phyloP scores from a whole-genome alignment of 139 green algal species.

The Trebouxia sp. region DNA sequence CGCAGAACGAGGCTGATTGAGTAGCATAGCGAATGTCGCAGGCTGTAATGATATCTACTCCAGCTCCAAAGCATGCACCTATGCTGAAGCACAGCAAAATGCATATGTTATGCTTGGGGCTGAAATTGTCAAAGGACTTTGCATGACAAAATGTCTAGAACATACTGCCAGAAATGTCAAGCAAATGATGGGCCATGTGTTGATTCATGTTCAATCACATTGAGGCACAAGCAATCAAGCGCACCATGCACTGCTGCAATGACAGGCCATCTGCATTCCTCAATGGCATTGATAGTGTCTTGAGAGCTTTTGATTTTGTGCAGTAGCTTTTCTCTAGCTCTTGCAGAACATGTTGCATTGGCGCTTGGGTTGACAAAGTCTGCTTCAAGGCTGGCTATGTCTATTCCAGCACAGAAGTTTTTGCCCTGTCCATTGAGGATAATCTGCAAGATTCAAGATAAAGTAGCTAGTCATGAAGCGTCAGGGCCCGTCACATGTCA shows the following conservation, averaged over 20 bases:
- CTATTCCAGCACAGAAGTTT: slow-evolving; percentile 78
- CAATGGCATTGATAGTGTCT: slow-evolving; percentile 62
- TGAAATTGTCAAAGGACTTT: too few species aligned
- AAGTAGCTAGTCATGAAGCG: neutral
- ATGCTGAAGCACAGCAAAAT: neutral
- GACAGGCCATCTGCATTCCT: slow-evolving; percentile 66
- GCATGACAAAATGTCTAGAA: neutral
- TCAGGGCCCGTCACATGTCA: too few species aligned
- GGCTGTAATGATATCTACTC: slow-evolving; percentile 86
- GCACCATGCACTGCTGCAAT: slow-evolving; percentile 61
- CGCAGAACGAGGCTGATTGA: slow-evolving; percentile 66
- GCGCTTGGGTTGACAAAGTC: neutral
- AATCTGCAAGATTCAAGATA: slow-evolving; percentile 38
- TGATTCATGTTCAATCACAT: too few species aligned
- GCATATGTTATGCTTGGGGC: too few species aligned
- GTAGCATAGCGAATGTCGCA: slow-evolving; percentile 78
- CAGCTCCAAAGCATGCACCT: slow-evolving; percentile 85
- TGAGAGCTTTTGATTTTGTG: slow-evolving; percentile 51
- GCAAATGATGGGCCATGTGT: too few species aligned
- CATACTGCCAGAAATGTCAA: too few species aligned
- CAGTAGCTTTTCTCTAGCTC: slow-evolving; percentile 18
- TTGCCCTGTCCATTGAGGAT: slow-evolving; percentile 60
- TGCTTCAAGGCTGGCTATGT: slow-evolving; percentile 47
- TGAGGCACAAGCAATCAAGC: too few species aligned
- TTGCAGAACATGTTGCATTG: slow-evolving; percentile 23